These are phyloP conservation scores for Chlorophyllum brunneum DNA, from an alignment of 768 basidiomycete genomes.

Conservation along the genomic window DNA sequence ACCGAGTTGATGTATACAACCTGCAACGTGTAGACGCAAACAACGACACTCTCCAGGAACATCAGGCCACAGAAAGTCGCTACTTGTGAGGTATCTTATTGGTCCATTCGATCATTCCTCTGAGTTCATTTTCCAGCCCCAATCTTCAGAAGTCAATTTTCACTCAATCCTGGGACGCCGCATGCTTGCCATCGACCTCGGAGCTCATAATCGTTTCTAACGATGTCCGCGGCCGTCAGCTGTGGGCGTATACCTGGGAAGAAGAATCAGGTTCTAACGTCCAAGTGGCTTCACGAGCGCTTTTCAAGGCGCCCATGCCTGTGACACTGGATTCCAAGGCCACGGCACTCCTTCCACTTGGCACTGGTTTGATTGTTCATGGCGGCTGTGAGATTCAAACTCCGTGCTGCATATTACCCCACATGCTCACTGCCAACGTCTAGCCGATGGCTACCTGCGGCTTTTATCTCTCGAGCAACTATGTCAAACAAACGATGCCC, in stretches of 20 bases:
- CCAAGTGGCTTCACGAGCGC: background rate
- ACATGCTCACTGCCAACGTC: constrained; percentile 5
- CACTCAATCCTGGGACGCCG: constrained; percentile 9
- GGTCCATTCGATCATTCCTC: background rate
- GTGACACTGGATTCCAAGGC: background rate
- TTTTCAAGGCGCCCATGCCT: background rate
- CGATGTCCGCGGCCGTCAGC: constrained; percentile 25
- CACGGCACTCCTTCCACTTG: constrained; percentile 42
- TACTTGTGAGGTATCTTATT: constrained; percentile 3
- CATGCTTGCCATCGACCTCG: constrained; percentile 11
- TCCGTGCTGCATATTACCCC: background rate
- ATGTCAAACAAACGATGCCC: constrained; percentile 22
- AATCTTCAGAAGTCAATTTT: constrained; percentile 6
- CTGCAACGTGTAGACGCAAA: constrained; percentile 32
- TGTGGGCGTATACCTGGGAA: constrained; percentile 6
- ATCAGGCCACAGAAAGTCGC: background rate
- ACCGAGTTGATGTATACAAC: constrained; percentile 34
- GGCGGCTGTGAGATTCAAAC: constrained; percentile 51
- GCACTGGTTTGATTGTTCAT: constrained; percentile 52
- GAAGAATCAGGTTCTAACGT: background rate
- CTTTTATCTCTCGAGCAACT: constrained; percentile 42
- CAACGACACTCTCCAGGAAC: constrained; percentile 24
- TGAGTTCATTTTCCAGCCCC: constrained; percentile 3
- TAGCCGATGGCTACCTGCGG: constrained; percentile 53
- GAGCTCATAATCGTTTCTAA: constrained; percentile 5